A percentile compares a stretch with the other conserved stretches of the same genome.
Conservation (phyloP, 352 stramenopile genomes). For the Blastocystis sp. region DNA sequence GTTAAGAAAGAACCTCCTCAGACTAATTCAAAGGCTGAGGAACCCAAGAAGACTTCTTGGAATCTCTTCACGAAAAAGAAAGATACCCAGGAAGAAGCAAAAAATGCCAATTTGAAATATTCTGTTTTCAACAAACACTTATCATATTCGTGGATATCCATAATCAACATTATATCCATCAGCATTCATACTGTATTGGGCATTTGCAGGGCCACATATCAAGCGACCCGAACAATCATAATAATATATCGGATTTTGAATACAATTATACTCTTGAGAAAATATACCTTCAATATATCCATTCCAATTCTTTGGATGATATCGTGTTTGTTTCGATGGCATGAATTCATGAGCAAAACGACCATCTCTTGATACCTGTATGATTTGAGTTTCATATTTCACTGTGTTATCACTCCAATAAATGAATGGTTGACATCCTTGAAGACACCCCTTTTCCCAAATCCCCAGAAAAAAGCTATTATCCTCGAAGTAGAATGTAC, state of each 20-base stretch:
- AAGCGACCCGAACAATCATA: background rate
- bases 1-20: background rate
- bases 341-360: constrained; percentile 6
- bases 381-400: constrained; percentile 7
- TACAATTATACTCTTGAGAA: background rate
- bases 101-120: background rate
- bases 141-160: background rate
- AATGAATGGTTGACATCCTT: background rate
- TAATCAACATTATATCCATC: constrained; percentile 61
- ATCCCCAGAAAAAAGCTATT: constrained; percentile 25
- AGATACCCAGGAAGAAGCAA: background rate
- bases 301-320: background rate
- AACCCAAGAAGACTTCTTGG: background rate
- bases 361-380: background rate
- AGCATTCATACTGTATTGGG: background rate
- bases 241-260: background rate
- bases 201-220: background rate
- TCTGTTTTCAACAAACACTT: background rate
- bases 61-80: background rate
- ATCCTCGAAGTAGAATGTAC: background rate
- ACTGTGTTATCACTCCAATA: background rate
- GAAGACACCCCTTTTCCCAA: background rate
- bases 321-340: background rate
- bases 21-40: background rate
- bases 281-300: background rate